These are phyloP conservation scores for Glycine latifolia DNA, from an alignment of 306 rosid species.

Conservation along the genomic window DNA sequence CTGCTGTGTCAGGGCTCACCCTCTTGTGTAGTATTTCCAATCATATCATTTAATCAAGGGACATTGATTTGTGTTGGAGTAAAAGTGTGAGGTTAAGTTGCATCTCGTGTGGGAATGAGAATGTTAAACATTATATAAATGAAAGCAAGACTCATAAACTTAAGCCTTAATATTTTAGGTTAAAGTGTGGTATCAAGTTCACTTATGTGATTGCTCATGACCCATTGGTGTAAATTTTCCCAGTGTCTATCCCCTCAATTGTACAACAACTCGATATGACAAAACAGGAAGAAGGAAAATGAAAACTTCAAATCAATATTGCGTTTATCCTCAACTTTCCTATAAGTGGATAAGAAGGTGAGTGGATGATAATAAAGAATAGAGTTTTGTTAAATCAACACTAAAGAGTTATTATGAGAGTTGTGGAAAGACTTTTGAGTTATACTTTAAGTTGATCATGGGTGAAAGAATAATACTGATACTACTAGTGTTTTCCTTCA, in stretches of 20 bases:
- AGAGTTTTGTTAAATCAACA: neutral
- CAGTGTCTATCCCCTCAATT: too few relatives aligned
- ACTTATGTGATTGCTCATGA: too few relatives aligned
- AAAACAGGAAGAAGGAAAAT: neutral
- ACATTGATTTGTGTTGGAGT: neutral
- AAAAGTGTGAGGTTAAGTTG: too few relatives aligned
- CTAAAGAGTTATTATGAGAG: neutral
- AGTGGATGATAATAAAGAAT: slow-evolving; percentile 1
- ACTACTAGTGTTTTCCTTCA: slow-evolving; percentile 18
- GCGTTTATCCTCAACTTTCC: neutral
- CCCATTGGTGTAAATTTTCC: too few relatives aligned
- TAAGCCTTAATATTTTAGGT: too few relatives aligned
- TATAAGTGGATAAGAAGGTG: slow-evolving; percentile 25
- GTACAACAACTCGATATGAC: neutral
- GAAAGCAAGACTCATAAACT: too few relatives aligned
- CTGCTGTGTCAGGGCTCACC: too few relatives aligned
- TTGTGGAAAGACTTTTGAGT: neutral
- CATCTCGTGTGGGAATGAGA: too few relatives aligned
- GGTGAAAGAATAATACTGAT: slow-evolving; percentile 10
- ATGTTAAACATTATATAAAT: too few relatives aligned
- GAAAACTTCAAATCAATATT: neutral
- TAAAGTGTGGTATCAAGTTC: too few relatives aligned
- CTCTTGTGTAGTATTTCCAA: neutral
- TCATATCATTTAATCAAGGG: neutral
- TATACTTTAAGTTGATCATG: slow-evolving; percentile 2